phyloP scores from a whole-genome alignment of 106 monocot genomes.

The Dendrobium officinale region DNA sequence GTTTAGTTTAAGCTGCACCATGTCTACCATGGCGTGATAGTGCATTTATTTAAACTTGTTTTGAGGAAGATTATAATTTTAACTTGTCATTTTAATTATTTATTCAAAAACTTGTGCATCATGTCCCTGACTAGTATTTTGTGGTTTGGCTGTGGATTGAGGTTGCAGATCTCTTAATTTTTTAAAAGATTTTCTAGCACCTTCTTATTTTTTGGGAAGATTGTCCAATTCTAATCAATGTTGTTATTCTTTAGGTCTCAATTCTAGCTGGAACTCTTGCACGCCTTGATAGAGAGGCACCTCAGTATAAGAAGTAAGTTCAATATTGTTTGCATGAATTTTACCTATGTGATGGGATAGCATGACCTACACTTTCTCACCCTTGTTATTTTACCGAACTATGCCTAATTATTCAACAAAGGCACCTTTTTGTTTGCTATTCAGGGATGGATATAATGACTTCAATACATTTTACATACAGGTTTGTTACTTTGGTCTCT shows the following conservation, averaged over 20 bases:
- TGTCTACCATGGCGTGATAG: not conserved
- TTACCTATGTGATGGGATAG: not conserved
- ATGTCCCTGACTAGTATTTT: not conserved
- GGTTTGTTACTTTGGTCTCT: slow-evolving; percentile 32
- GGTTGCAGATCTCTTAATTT: not conserved
- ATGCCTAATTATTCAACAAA: not conserved
- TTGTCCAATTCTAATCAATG: not conserved
- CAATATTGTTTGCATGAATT: not conserved
- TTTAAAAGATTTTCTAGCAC: not conserved
- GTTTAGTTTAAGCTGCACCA: not conserved
- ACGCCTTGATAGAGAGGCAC: slow-evolving; percentile 94
- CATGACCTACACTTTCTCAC: not conserved
- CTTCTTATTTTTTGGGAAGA: not conserved
- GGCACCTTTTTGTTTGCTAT: slow-evolving; percentile 2
- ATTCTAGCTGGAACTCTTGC: slow-evolving; percentile 98
- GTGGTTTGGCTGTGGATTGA: not conserved
- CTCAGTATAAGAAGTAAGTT: slow-evolving; percentile 86
- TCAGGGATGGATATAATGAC: slow-evolving; percentile 95
- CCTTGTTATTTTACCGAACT: not conserved
- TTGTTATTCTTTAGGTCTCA: slow-evolving; percentile 52
- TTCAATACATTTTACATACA: slow-evolving; percentile 99
- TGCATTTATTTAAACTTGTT: not conserved
- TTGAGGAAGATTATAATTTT: too few species aligned
- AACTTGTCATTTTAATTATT: not conserved
- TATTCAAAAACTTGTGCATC: not conserved